Percentiles rank a stretch among this genome's conserved stretches.
phyloP scores from a whole-genome alignment of 1,284 basidiomycete species.

The Apiotrichum siamense region DNA sequence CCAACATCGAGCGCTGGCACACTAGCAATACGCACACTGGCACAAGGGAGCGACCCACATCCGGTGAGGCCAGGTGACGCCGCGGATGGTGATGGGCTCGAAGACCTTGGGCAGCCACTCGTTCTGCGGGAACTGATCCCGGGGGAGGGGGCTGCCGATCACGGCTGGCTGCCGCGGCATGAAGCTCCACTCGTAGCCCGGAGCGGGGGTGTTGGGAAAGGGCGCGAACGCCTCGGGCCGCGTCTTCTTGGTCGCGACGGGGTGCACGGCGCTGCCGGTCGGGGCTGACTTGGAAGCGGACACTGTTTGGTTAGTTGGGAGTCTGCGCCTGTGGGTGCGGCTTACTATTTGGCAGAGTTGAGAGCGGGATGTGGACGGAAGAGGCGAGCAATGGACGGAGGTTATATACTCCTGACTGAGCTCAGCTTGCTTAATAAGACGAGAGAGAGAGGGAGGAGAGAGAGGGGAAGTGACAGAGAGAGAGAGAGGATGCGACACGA shows the following conservation, averaged over 20 bases:
- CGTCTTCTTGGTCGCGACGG: too few species aligned
- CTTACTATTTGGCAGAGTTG: too few species aligned
- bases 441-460: too few species aligned
- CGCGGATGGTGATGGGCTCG: constrained; percentile 59
- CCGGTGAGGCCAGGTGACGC: constrained; percentile 62
- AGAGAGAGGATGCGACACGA: too few species aligned
- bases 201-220: constrained; percentile 4
- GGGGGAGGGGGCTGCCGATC: constrained; percentile 51
- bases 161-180: constrained; percentile 57
- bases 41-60: constrained; percentile 61
- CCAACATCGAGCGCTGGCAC: background rate
- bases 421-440: too few species aligned
- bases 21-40: constrained; percentile 41
- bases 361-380: too few species aligned
- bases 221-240: constrained; percentile 12
- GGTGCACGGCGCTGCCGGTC: too few species aligned
- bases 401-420: too few species aligned
- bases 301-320: background rate
- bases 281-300: too few species aligned
- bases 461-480: too few species aligned
- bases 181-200: constrained; percentile 7
- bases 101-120: constrained; percentile 57
- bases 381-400: too few species aligned
- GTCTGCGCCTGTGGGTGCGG: too few species aligned
- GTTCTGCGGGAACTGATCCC: constrained; percentile 27